These are phyloP conservation scores for Setaria viridis DNA, from an alignment of 202 grass and related monocot genomes.

Conservation along the genomic window DNA sequence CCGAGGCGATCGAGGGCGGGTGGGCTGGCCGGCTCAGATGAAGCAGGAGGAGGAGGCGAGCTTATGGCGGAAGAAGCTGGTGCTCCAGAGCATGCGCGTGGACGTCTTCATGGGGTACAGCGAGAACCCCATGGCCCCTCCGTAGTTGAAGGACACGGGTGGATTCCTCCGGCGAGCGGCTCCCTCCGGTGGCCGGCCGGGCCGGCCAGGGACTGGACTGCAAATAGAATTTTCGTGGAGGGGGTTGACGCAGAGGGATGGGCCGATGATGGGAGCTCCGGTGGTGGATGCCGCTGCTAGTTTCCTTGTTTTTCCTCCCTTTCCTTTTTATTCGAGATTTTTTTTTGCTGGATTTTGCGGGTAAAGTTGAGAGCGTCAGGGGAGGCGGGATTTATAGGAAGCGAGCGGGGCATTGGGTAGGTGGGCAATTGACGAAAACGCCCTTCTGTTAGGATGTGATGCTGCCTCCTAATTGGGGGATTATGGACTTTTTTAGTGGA, in stretches of 20 bases:
- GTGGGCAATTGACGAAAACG: constrained; percentile 51
- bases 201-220: constrained; percentile 4
- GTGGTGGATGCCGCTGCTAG: constrained; percentile 16
- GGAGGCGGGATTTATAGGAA: constrained; percentile 45
- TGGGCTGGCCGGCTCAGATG: constrained; percentile 42
- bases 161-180: constrained; percentile 28
- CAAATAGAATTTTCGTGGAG: neutral
- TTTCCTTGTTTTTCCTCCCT: neutral
- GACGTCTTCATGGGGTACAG: constrained; percentile 92
- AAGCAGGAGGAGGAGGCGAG: constrained; percentile 55
- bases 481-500: neutral
- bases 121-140: constrained; percentile 88
- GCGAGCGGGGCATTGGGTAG: too few relatives aligned
- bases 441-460: neutral
- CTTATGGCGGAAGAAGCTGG: constrained; percentile 99
- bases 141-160: constrained; percentile 19
- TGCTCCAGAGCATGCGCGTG: constrained; percentile 90
- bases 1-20: constrained; percentile 32
- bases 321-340: neutral
- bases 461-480: constrained; percentile 35
- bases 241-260: neutral
- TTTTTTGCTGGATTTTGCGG: constrained; percentile 47
- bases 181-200: constrained; percentile 48
- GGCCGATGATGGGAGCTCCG: neutral
- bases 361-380: constrained; percentile 21